These are phyloP conservation scores for Rhodotorula babjevae DNA, from an alignment of 768 basidiomycete species.

Conservation along the genomic window DNA sequence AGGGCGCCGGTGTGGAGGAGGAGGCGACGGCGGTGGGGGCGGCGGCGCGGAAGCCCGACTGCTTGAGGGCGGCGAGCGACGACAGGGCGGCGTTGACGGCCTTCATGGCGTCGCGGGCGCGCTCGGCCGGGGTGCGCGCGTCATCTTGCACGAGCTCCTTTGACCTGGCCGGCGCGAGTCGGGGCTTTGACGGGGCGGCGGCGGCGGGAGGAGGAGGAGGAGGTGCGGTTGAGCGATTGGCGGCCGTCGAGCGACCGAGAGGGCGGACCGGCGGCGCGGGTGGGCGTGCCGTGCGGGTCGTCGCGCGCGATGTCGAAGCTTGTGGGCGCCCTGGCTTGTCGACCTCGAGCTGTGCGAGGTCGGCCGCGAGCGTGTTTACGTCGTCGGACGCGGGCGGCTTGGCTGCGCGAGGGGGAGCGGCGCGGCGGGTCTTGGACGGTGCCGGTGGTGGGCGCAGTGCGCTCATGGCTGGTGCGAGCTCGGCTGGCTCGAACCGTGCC, in stretches of 20 bases:
- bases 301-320: background rate
- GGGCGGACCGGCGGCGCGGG: background rate
- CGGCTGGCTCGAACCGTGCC: background rate
- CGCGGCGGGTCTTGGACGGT: background rate
- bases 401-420: background rate
- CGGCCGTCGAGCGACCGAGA: background rate
- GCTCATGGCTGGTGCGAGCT: background rate
- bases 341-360: slow-evolving; percentile 1
- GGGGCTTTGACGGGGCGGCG: background rate
- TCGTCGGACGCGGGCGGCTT: background rate
- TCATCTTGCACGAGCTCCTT: too few relatives aligned
- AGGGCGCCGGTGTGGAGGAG: background rate
- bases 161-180: background rate
- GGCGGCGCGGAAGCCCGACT: slow-evolving; percentile 21
- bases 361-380: slow-evolving; percentile 7
- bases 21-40: too few relatives aligned
- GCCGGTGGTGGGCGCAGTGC: background rate
- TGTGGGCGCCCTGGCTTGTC: too few relatives aligned
- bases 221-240: slow-evolving; percentile 7
- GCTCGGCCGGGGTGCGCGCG: background rate
- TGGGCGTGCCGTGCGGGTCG: background rate
- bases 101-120: slow-evolving; percentile 23
- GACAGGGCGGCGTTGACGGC: slow-evolving; percentile 20
- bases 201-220: background rate
- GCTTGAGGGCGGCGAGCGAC: slow-evolving; percentile 4